These are phyloP conservation scores for Jatropha curcas DNA, from an alignment of 345 rosid genomes.

Conservation along the genomic window DNA sequence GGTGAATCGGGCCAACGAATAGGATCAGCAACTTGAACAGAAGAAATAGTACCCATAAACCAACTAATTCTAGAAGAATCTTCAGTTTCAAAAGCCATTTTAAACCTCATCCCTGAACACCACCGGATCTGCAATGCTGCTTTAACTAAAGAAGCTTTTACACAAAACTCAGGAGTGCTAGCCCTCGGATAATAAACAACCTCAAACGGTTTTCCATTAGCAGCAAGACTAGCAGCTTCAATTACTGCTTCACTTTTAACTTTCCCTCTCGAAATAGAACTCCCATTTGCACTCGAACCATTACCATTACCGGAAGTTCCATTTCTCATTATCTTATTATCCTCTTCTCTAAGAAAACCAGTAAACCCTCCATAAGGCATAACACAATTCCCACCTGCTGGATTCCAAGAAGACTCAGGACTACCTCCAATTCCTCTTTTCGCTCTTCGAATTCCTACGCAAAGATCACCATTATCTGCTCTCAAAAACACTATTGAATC, in stretches of 20 bases:
- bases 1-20: conserved; percentile 87
- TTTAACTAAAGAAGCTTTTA: conserved; percentile 28
- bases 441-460: conserved; percentile 88
- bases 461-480: conserved; percentile 84
- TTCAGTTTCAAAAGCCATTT: conserved; percentile 35
- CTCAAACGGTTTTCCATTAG: conserved; percentile 29
- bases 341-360: conserved; percentile 56
- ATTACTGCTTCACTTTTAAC: conserved; percentile 23
- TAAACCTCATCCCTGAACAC: conserved; percentile 37
- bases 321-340: conserved; percentile 43
- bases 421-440: conserved; percentile 54
- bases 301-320: conserved; percentile 32
- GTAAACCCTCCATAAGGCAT: conserved; percentile 55
- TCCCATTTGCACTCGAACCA: conserved; percentile 27
- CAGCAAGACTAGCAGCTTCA: conserved; percentile 28
- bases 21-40: conserved; percentile 62
- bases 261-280: conserved; percentile 25
- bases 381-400: conserved; percentile 41
- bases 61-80: conserved; percentile 32
- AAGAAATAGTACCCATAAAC: conserved; percentile 35
- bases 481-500: conserved; percentile 90
- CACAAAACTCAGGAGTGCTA: conserved; percentile 32
- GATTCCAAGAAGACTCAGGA: conserved; percentile 46
- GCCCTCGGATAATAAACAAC: conserved; percentile 34
- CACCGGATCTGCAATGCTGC: conserved; percentile 32